Percentiles rank a stretch among this genome's conserved stretches.
Conservation (phyloP, 148 eudicot genomes). For the Tetragonia tetragonoides region DNA sequence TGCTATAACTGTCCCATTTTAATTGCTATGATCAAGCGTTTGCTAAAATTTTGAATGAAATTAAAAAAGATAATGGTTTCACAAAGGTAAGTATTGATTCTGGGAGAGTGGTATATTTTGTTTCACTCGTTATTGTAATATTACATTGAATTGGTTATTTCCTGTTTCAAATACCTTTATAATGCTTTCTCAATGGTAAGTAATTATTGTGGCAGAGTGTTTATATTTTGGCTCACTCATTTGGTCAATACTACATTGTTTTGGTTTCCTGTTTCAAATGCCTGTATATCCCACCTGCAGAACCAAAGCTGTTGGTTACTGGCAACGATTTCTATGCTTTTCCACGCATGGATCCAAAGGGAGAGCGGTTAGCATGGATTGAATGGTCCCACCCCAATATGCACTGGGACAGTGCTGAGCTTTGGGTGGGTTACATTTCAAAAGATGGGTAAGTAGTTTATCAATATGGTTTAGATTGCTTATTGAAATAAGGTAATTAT, state of each 20-base stretch:
- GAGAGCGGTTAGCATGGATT: slow-evolving; percentile 64
- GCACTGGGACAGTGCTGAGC: slow-evolving; percentile 79
- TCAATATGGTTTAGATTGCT: background rate
- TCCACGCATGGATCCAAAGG: slow-evolving; percentile 60
- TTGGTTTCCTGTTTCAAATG: slow-evolving; percentile 6
- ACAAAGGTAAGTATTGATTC: too few relatives aligned
- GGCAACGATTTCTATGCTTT: slow-evolving; percentile 77
- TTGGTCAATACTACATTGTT: background rate
- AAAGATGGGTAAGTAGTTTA: slow-evolving; percentile 49
- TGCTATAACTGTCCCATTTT: too few relatives aligned
- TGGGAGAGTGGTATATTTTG: too few relatives aligned
- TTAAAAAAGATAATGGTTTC: too few relatives aligned
- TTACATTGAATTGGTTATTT: slow-evolving; percentile 5
- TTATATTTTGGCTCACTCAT: background rate
- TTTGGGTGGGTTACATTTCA: slow-evolving; percentile 77
- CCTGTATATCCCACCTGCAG: slow-evolving; percentile 26
- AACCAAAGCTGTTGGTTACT: slow-evolving; percentile 50
- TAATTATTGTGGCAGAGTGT: too few relatives aligned
- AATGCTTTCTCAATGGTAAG: too few relatives aligned
- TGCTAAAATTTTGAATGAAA: too few relatives aligned
- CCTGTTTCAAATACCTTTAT: too few relatives aligned
- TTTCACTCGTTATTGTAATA: too few relatives aligned
- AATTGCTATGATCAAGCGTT: too few relatives aligned
- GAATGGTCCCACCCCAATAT: slow-evolving; percentile 79
- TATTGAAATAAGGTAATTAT: background rate